Percentiles rank a stretch among this genome's conserved stretches.
Conservation (phyloP, 2,329 filamentous ascomycete species). For the Eurotiales sp. region DNA sequence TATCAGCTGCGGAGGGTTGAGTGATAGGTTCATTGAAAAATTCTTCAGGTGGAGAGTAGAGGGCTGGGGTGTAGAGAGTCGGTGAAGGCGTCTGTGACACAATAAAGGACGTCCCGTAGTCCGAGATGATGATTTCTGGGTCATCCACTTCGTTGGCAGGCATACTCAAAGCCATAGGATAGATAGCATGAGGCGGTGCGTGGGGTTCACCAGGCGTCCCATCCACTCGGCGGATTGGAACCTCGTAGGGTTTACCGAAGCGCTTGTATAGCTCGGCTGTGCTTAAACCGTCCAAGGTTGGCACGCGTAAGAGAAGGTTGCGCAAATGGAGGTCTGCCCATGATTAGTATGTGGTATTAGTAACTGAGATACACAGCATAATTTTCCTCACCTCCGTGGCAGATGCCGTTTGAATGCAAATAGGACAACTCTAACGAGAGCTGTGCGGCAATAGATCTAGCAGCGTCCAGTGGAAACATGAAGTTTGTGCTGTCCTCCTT, state of each 20-base stretch:
- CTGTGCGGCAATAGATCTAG: slow-evolving; percentile 22
- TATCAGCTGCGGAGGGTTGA: slow-evolving; percentile 24
- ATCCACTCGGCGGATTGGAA: slow-evolving; percentile 23
- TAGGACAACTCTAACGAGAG: slow-evolving; percentile 16
- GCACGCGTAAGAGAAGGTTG: slow-evolving; percentile 18
- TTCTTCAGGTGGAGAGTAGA: slow-evolving; percentile 22
- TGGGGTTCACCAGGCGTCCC: slow-evolving; percentile 23
- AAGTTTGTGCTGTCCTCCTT: slow-evolving; percentile 25
- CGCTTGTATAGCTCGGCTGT: slow-evolving; percentile 28
- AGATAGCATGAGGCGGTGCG: slow-evolving; percentile 25
- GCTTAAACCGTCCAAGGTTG: slow-evolving; percentile 26
- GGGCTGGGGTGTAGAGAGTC: slow-evolving; percentile 16
- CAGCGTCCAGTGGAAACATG: slow-evolving; percentile 26
- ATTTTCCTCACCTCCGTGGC: slow-evolving; percentile 22
- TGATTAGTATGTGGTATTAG: too few species aligned
- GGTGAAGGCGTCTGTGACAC: not conserved
- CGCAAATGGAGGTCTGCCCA: slow-evolving; percentile 25
- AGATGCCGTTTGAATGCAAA: slow-evolving; percentile 24
- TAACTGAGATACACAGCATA: too few species aligned
- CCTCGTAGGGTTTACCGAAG: slow-evolving; percentile 27
- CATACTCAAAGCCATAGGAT: slow-evolving; percentile 22
- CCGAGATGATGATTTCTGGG: slow-evolving; percentile 24
- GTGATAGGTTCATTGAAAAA: slow-evolving; percentile 19
- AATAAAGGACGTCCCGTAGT: slow-evolving; percentile 33
- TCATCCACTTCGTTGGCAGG: slow-evolving; percentile 23